Evolutionary conservation across 2,329 filamentous ascomycete genomes (phyloP).

Genomic region (Curvularia sp.): DNA sequence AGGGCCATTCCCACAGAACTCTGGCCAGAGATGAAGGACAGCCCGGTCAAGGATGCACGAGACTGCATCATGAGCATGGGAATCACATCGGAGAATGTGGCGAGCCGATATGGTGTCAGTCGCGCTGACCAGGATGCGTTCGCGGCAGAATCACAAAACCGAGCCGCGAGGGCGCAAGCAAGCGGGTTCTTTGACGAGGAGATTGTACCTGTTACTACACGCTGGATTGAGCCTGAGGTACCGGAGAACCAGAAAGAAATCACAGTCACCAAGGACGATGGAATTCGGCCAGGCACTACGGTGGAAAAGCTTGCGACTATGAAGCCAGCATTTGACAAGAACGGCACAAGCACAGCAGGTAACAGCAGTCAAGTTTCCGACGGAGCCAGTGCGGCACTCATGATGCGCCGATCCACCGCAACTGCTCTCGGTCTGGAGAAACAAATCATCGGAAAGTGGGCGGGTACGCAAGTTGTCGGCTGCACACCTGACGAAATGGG

Average conservation of each 20-base stretch:
- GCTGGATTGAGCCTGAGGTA: constrained; percentile 67
- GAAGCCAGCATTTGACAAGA: constrained; percentile 82
- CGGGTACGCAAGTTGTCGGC: constrained; percentile 75
- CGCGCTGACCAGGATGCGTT: constrained; percentile 83
- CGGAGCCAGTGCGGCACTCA: constrained; percentile 80
- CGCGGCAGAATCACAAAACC: constrained; percentile 74
- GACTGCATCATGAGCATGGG: constrained; percentile 98
- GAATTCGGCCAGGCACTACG: constrained; percentile 73
- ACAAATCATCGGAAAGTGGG: constrained; percentile 82
- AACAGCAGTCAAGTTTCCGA: constrained; percentile 88
- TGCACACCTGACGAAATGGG: constrained; percentile 94
- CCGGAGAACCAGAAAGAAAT: constrained; percentile 61
- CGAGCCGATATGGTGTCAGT: constrained; percentile 74
- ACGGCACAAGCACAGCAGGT: constrained; percentile 82
- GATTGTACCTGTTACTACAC: constrained; percentile 80
- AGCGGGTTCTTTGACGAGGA: constrained; percentile 76
- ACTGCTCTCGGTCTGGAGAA: constrained; percentile 71
- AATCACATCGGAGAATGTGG: constrained; percentile 87
- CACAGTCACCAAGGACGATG: constrained; percentile 80
- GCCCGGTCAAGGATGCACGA: constrained; percentile 69
- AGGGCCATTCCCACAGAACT: constrained; percentile 83
- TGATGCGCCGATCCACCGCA: constrained; percentile 86
- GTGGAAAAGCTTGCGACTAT: constrained; percentile 76
- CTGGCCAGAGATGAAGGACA: constrained; percentile 76
- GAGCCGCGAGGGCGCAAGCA: constrained; percentile 73